Evolutionary conservation across 2,329 filamentous ascomycete genomes (phyloP), one percentile per base, ranked within the genome.

Genomic region (Triangularia setosa): DNA sequence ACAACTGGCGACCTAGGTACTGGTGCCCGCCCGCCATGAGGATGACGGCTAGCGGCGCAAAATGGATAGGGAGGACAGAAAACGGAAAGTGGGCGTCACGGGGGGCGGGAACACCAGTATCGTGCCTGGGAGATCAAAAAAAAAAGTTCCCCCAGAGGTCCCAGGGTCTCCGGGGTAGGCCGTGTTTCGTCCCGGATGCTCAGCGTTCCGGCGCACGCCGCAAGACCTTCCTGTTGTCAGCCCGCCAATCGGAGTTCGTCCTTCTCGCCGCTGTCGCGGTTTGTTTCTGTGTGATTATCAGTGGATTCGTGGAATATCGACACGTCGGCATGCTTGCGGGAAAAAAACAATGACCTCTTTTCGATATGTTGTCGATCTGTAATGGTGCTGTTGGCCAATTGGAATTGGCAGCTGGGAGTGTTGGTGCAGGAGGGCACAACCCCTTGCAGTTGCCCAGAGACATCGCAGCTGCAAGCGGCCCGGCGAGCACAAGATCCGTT

Each of bases 201-300:
- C 54, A 61, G 55, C 14, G 54, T 66, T 69, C 67, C 67, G 67
- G 62, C 58, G 65, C 67, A 67, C 65, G 64, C 67, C 28, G 67
- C 58, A 56, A 54, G 12, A n/a, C 25, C 58, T 54, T 57, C 23
- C n/a, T 23, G 44, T 48, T 53, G 64, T 28, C 61, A 44, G 58
- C 61, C 64, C 27, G 58, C 58, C 58, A 63, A 60, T 63, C 33
- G 58, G 53, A 52, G 23, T 27, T 58, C 33, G 14, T 40, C 18
- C 11, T 40, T 55, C 6, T 55, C 6, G 7, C 25, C 59, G 3
- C 35, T 55, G n/a, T 61, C 35, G 18, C 63, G 59, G 44, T 28
- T 30, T 63, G 61, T 68, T 66, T 65, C 64, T 61, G 58, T n/a
- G 8, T n/a, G 40, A 48, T 48, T 54, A 35, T 56, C 64, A 64